A percentile compares a stretch with the other conserved stretches of the same genome.
These are phyloP conservation scores for Haberlea rhodopensis DNA, from an alignment of 257 asterid species.

Conservation along the genomic window DNA sequence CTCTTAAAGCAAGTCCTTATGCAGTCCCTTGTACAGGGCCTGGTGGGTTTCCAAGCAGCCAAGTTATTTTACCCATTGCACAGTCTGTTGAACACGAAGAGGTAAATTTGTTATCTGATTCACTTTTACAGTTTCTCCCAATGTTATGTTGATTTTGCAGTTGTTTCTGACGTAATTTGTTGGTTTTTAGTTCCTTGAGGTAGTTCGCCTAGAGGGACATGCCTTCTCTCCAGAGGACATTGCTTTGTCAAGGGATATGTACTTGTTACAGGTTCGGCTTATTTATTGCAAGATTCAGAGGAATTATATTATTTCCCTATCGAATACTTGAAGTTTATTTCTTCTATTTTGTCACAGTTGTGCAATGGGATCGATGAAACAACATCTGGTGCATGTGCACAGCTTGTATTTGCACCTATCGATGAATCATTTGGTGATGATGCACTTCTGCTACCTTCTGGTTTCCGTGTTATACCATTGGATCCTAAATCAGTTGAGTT, in stretches of 20 bases:
- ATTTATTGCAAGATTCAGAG: neutral
- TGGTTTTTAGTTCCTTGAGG: conserved; percentile 65
- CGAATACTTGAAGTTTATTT: conserved; percentile 1
- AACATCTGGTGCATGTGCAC: conserved; percentile 71
- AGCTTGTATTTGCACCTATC: conserved; percentile 93
- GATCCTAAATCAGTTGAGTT: conserved; percentile 83
- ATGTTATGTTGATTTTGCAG: neutral
- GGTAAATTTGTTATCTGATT: conserved; percentile 34
- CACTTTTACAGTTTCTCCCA: neutral
- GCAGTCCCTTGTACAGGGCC: conserved; percentile 70
- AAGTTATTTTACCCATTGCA: conserved; percentile 76
- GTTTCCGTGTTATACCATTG: conserved; percentile 89
- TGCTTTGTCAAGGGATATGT: conserved; percentile 80
- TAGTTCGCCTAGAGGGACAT: conserved; percentile 79
- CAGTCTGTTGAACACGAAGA: conserved; percentile 84
- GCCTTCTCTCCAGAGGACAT: conserved; percentile 73
- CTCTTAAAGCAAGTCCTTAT: conserved; percentile 65
- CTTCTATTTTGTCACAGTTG: conserved; percentile 42
- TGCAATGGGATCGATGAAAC: conserved; percentile 90
- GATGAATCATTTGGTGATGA: conserved; percentile 94
- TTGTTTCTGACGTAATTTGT: neutral
- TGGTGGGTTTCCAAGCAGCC: conserved; percentile 68
- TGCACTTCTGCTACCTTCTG: conserved; percentile 85
- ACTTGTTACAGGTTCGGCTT: conserved; percentile 64
- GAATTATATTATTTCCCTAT: neutral